Percentiles rank a stretch among this genome's conserved stretches.
phyloP scores from a whole-genome alignment of 257 asterid genomes.

The Handroanthus guayacan region DNA sequence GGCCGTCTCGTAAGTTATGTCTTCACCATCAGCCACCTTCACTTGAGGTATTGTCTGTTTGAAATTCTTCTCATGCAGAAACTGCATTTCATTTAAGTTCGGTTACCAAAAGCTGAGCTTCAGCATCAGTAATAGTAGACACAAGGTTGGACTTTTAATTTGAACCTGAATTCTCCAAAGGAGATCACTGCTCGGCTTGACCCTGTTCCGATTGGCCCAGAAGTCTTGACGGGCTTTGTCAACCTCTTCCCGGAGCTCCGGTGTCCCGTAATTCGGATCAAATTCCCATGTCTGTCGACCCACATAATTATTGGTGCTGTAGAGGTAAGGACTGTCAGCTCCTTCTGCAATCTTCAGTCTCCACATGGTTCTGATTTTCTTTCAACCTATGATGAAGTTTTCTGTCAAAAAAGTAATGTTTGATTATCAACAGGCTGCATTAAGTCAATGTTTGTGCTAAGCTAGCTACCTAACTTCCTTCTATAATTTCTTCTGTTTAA shows the following conservation, averaged over 20 bases:
- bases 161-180: slow-evolving; percentile 70
- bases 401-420: no score
- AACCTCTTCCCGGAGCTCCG: slow-evolving; percentile 54
- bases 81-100: slow-evolving; percentile 43
- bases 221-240: slow-evolving; percentile 60
- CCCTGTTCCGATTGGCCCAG: slow-evolving; percentile 60
- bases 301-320: slow-evolving; percentile 68
- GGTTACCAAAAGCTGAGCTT: no score
- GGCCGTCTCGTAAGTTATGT: slow-evolving; percentile 64
- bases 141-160: no score
- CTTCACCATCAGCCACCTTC: slow-evolving; percentile 74
- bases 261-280: slow-evolving; percentile 53
- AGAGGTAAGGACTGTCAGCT: slow-evolving; percentile 53
- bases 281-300: slow-evolving; percentile 74
- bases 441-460: no score
- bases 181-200: slow-evolving; percentile 69
- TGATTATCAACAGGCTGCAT: no score
- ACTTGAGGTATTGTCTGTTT: slow-evolving; percentile 68
- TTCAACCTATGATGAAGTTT: no score
- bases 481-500: no score
- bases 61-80: slow-evolving; percentile 70
- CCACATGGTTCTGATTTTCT: slow-evolving; percentile 52
- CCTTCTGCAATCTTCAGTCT: slow-evolving; percentile 64
- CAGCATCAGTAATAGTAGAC: no score
- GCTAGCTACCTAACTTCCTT: no score